Evolutionary conservation across 371 early-diverging fungal genomes (phyloP), one percentile per base, ranked within the genome.

Genomic region (Dichotomocladium elegans): DNA sequence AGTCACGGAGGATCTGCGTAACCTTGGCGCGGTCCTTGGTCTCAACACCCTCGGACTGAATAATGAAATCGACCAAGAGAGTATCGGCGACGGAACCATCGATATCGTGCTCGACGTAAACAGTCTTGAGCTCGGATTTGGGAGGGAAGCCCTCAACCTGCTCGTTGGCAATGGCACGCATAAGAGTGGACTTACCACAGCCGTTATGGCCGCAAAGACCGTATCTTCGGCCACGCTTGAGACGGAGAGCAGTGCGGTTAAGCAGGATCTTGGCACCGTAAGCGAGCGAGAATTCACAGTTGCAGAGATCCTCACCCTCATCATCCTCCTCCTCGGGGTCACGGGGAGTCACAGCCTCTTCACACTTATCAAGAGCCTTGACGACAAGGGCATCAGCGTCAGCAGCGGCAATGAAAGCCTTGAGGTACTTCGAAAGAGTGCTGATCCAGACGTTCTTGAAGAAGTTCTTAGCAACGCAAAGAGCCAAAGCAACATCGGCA

Each of bases 131-230:
- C 21, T 77, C 80, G 35, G 86, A 86, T 24, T 74, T 67, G 47
- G 83, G 77, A 50, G 90, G 91, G 79, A 92, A 91, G 34, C 87
- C 87, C 49, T 88, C 90, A 25, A 89, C 77, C 61, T 88, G 81
- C 26, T 84, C 87, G 51, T 80, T 62, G 26, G 90, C 75, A 56
- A 94, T 86, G 35, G 93, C 82, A 47, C 90, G 83, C 87, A 94
- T 86, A 30, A 94, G 70, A 31, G 95, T 93, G 25, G 90, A 83
- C 63, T 94, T 94, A 60, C 95, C 95, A 58, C 88, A 83, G 41
- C 93, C 95, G 72, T 92, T 94, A 43, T 78, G 79, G 48, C 92
- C 92, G 72, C 89, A 89, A 27, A 92, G 74, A 56, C 90, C 92
- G 72, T 92, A 92, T 41, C 88, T 84, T 58, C 81, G 83, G 54